Base-by-base conservation (phyloP, 2,329 filamentous ascomycete genomes). In the Penicillium sclerotigenum region DNA sequence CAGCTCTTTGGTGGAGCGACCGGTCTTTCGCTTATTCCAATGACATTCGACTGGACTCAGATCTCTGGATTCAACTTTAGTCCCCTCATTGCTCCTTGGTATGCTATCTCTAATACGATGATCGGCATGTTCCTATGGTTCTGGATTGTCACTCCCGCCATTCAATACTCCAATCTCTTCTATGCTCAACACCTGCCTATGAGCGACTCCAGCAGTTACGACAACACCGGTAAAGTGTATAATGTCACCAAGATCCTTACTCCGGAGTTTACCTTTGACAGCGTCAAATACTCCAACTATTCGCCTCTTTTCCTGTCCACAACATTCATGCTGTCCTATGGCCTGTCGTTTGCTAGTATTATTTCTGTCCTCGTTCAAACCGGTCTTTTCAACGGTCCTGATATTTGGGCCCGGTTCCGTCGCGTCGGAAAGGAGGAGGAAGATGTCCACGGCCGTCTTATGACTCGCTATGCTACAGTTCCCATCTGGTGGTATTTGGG, bases 61-160 rank as follows among this genome's bases (percentile, higher is more conserved):
- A 81, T 90, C 50, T 80, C 86, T 3, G 88, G 86, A 45, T 90
- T 83, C 58, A 78, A 88, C 49, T 83, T 83, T 29, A 88, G 85
- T 10, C 87, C 87, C 20, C 73, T 90, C 36, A 86, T 89, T 47
- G 83, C 86, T 3, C 87, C 87, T 5, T 90, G 86, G 85, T 83
- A 87, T 68, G 87, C 87, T 9, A 90, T 90, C 60, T 86, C 84
- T 55, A 91, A 91, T 67, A 89, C 86, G 0, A 70, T 88, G 38
- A 83, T 89, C 33, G 87, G 87, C 16, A 82, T 89, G 28, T 77
- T 88, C 1, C 26, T 81, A 1, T 89, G 88, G 67, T 89, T 84
- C 67, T 80, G 89, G 56, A 70, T 88, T n/a, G 72, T 80, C 3
- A 78, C 83, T 1, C 77, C 81, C 0, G 74, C 80, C 5, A 73